Base-by-base conservation (phyloP, 495 filamentous ascomycete genomes). In the Stereocaulon alpinum region DNA sequence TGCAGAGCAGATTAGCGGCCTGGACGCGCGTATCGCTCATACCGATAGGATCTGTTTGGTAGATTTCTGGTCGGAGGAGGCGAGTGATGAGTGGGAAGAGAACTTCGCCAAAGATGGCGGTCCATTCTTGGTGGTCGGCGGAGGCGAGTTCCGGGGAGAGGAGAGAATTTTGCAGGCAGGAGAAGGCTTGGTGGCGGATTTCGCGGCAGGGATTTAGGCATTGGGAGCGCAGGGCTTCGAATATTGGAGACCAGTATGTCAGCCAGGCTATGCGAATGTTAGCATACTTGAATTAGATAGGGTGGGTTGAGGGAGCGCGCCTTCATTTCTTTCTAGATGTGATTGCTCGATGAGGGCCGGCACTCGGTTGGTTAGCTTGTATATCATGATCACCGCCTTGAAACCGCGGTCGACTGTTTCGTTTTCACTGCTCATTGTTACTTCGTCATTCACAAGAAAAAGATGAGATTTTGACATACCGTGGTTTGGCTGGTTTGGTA, bases 21-120 rank as follows among this genome's bases (percentile, higher is more conserved):
- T 95, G 88, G 5, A 97, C 89, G 56, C 93, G 80, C 15, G 92
- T 97, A 69, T 96, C 91, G 64, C 86, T 86, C 93, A 99, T 99
- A 20, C 93, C 94, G 34, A 86, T 72, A 9, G 91, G 86, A 66
- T 99, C 93, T 1, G 88, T 86, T 50, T 91, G 90, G 69, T 92
- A 97, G 30, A 96, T 85, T 72, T 99, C 93, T 0, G 93, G 94
- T 72, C 96, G 96, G 24, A 99, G 77, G 18, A 99, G 78, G 56
- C 86, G 82, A 55, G 85, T 76, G 55, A 97, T 89, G 18, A 99
- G 80, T n/a, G 94, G 93, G 72, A 97, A 96, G 27, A 99, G 79
- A 18, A 97, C 91, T 65, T 95, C 87, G 59, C 85, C 84, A 68
- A 99, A 99, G 34, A 99, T 95, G 34, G 88, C 86, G 0, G 86